phyloP scores from a whole-genome alignment of 106 monocot species.

The Dendrobium catenatum region DNA sequence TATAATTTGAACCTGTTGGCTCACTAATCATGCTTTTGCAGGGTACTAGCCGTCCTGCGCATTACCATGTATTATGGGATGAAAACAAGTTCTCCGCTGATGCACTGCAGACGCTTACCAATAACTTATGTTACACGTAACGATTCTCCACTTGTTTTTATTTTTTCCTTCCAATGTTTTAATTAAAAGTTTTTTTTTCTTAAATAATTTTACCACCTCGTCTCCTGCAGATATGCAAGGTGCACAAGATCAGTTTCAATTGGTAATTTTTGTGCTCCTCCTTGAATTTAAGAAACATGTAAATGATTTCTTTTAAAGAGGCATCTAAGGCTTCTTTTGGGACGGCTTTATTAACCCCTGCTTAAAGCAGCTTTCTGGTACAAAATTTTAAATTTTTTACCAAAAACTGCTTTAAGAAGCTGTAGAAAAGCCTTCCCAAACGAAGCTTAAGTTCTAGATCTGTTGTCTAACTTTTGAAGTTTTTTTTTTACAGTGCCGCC shows the following conservation, averaged over 20 bases:
- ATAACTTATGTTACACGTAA: slow-evolving; percentile 84
- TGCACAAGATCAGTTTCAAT: slow-evolving; percentile 21
- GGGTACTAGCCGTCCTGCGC: slow-evolving; percentile 86
- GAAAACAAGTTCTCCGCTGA: slow-evolving; percentile 87
- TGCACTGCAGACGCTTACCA: slow-evolving; percentile 55
- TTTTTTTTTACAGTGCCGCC: slow-evolving; percentile 28
- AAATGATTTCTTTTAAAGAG: too few species aligned
- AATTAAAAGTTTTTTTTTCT: not conserved
- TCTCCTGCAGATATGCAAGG: slow-evolving; percentile 14
- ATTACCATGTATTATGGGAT: slow-evolving; percentile 90
- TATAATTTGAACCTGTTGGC: not conserved
- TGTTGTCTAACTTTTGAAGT: not conserved
- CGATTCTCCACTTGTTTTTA: not conserved
- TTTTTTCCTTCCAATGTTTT: not conserved
- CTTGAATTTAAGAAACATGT: not conserved
- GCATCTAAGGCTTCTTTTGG: too few species aligned
- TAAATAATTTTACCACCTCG: too few species aligned
- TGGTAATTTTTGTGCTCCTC: slow-evolving; percentile 1
- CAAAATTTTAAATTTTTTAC: too few species aligned
- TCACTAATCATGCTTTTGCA: not conserved
- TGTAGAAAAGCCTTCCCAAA: too few species aligned
- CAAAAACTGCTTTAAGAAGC: too few species aligned
- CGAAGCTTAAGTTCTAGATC: too few species aligned
- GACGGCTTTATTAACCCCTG: too few species aligned
- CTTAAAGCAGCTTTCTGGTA: too few species aligned